Evolutionary conservation across 2,329 filamentous ascomycete genomes (phyloP).

Genomic region (Diplodia sapinea): DNA sequence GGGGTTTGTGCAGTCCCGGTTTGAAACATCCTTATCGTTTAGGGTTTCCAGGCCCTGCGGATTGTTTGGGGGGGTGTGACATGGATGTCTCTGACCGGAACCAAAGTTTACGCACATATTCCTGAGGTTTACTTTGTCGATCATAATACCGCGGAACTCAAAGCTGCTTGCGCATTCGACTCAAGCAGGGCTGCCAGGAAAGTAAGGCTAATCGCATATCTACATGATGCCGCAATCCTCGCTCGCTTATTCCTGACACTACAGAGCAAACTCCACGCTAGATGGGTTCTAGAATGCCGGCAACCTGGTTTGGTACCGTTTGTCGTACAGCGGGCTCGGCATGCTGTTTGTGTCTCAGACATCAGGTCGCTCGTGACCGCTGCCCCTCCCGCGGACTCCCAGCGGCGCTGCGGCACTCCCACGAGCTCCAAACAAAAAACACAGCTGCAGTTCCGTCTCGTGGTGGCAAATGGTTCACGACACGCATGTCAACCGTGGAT

Average conservation of each 20-base stretch:
- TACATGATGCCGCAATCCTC: neutral
- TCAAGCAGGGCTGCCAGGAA: no score
- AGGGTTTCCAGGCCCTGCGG: neutral
- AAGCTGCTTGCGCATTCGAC: no score
- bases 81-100: neutral
- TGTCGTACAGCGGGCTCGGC: neutral
- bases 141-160: neutral
- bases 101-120: neutral
- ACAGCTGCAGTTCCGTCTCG: neutral
- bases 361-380: neutral
- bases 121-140: neutral
- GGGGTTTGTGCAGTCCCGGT: neutral
- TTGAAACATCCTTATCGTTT: neutral
- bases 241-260: neutral
- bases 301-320: neutral
- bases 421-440: neutral
- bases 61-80: neutral
- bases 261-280: neutral
- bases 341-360: slow-evolving; percentile 9
- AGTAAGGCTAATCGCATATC: neutral
- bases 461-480: neutral
- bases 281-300: neutral
- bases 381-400: neutral
- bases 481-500: neutral
- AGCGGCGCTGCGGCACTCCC: neutral